Conservation (phyloP, 495 filamentous ascomycete genomes). For the Eremomyces bilateralis region DNA sequence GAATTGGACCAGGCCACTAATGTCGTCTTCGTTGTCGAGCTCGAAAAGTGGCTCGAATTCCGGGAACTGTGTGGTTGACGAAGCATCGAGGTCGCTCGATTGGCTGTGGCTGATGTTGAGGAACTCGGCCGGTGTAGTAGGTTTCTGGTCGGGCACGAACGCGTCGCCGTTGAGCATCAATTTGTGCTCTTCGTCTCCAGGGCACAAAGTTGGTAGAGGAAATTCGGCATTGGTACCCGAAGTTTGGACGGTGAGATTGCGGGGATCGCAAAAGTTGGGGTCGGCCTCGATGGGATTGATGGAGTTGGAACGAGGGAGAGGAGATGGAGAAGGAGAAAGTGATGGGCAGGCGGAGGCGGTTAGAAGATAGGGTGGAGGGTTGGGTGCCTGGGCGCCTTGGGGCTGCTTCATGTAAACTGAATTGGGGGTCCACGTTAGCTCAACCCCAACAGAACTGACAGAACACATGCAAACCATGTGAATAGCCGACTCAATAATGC, state of each 20-base stretch:
- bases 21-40: conserved; percentile 84
- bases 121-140: conserved; percentile 21
- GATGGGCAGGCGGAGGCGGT: conserved; percentile 65
- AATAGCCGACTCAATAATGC: background rate
- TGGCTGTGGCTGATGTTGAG: conserved; percentile 30
- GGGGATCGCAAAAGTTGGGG: conserved; percentile 79
- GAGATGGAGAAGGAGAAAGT: conserved; percentile 60
- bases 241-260: conserved; percentile 64
- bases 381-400: conserved; percentile 25
- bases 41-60: conserved; percentile 73
- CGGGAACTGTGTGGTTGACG: conserved; percentile 27
- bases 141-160: conserved; percentile 21
- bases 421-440: conserved; percentile 5
- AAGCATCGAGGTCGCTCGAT: background rate
- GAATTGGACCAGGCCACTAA: conserved; percentile 57
- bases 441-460: conserved; percentile 1
- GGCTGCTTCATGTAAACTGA: conserved; percentile 67
- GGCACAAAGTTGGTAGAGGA: conserved; percentile 44
- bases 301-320: conserved; percentile 43
- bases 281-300: conserved; percentile 36
- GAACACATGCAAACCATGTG: background rate
- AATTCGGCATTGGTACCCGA: conserved; percentile 37
- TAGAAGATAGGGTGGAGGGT: conserved; percentile 47
- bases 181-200: conserved; percentile 55
- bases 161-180: conserved; percentile 43